These are phyloP conservation scores for Chrysanthemum seticuspe DNA, from an alignment of 129 eudicot genomes.

Conservation along the genomic window DNA sequence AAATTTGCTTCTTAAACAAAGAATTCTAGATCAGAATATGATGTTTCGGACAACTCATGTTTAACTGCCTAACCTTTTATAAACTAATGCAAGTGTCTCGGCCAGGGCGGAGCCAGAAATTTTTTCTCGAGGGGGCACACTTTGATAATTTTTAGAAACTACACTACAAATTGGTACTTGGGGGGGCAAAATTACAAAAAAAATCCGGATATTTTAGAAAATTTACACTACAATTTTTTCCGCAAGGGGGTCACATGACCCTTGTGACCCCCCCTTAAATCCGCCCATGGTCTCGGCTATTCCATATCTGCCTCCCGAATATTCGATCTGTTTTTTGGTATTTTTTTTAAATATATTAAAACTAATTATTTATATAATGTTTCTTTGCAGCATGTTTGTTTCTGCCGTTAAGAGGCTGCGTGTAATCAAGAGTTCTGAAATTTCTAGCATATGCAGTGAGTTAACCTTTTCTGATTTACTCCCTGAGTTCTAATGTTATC, in stretches of 20 bases:
- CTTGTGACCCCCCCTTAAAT: too few relatives aligned
- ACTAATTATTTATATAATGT: conserved; percentile 2
- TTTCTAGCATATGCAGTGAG: conserved; percentile 65
- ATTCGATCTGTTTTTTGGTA: conserved; percentile 14
- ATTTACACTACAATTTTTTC: too few relatives aligned
- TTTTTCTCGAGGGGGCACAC: too few relatives aligned
- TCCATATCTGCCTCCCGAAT: conserved; percentile 11
- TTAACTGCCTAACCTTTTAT: conserved; percentile 15
- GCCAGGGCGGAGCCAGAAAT: not conserved
- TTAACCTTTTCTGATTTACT: not conserved
- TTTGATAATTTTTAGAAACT: too few relatives aligned
- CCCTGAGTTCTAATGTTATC: not conserved
- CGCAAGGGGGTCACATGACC: too few relatives aligned
- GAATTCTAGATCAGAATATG: conserved; percentile 22
- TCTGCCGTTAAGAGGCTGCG: conserved; percentile 89
- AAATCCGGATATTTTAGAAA: too few relatives aligned
- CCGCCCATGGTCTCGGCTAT: too few relatives aligned
- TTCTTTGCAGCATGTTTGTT: conserved; percentile 83
- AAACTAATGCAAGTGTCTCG: conserved; percentile 38
- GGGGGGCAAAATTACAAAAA: too few relatives aligned
- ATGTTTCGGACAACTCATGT: conserved; percentile 24
- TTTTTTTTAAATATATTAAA: not conserved
- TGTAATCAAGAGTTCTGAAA: conserved; percentile 80
- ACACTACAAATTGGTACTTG: too few relatives aligned
- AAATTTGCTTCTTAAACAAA: conserved; percentile 21